Percentiles rank a stretch among this genome's conserved stretches.
Evolutionary conservation across 306 rosid species (phyloP).

Genomic region (Malus sieversii): DNA sequence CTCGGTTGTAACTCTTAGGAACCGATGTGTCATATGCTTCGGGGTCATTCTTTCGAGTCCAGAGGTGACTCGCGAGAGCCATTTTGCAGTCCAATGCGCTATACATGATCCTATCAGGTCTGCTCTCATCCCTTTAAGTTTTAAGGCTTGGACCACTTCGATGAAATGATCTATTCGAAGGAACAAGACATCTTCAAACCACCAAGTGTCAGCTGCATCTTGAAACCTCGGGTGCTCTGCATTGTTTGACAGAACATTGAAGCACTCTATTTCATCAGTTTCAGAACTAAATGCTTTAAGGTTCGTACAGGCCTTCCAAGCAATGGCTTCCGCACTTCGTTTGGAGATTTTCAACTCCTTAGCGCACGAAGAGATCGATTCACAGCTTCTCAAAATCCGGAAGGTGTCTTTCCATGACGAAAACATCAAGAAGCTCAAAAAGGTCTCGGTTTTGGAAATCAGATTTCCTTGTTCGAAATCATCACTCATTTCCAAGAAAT

Average conservation of each 20-base stretch:
- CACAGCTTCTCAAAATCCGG: constrained; percentile 58
- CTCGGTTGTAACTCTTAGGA: constrained; percentile 47
- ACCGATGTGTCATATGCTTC: constrained; percentile 19
- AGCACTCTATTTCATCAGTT: constrained; percentile 9
- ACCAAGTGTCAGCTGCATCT: constrained; percentile 37
- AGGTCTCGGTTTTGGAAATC: constrained; percentile 54
- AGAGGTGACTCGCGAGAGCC: constrained; percentile 39
- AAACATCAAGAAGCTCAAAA: constrained; percentile 46
- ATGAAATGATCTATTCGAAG: constrained; percentile 71
- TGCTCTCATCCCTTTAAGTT: constrained; percentile 41
- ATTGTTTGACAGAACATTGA: constrained; percentile 1
- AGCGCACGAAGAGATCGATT: constrained; percentile 55
- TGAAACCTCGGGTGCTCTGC: constrained; percentile 4
- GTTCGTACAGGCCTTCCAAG: constrained; percentile 54
- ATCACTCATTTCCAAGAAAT: constrained; percentile 77
- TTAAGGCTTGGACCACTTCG: constrained; percentile 52
- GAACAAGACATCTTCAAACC: constrained; percentile 59
- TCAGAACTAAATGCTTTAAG: constrained; percentile 26
- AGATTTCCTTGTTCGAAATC: constrained; percentile 61
- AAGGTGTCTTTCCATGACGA: constrained; percentile 79
- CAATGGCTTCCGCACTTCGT: constrained; percentile 58
- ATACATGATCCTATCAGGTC: constrained; percentile 58
- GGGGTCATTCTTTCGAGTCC: constrained; percentile 25
- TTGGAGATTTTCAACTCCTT: constrained; percentile 44
- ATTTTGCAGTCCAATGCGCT: constrained; percentile 50